A percentile compares a stretch with the other conserved stretches of the same genome.
Evolutionary conservation across 345 rosid genomes (phyloP).

Genomic region (Clarkia xantiana): DNA sequence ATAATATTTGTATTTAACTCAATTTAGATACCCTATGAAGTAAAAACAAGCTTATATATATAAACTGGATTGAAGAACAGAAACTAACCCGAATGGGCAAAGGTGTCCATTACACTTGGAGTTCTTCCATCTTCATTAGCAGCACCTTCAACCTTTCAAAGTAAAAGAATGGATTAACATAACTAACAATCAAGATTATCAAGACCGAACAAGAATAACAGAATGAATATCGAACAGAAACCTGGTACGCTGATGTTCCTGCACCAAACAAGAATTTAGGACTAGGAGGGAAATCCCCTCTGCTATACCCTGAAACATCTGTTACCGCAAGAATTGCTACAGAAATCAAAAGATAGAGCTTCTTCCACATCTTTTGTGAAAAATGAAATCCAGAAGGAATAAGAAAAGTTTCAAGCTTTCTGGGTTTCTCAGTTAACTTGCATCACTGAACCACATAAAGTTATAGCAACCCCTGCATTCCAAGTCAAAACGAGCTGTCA

Average conservation of each 20-base stretch:
- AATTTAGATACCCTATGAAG: not conserved
- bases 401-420: constrained; percentile 1
- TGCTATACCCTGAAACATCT: constrained; percentile 8
- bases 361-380: constrained; percentile 7
- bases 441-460: not conserved
- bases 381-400: not conserved
- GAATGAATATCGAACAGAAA: not conserved
- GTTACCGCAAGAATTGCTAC: constrained; percentile 4
- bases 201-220: not conserved
- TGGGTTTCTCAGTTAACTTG: not conserved
- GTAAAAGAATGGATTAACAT: not conserved
- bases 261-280: constrained; percentile 13
- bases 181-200: not conserved
- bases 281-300: constrained; percentile 16
- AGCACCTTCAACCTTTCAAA: constrained; percentile 31
- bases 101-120: constrained; percentile 32
- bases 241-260: constrained; percentile 21
- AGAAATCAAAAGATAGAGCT: not conserved
- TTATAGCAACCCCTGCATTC: too few relatives aligned
- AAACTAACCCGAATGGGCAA: constrained; percentile 17
- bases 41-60: not conserved
- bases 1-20: not conserved
- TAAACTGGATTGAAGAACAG: not conserved
- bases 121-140: constrained; percentile 35
- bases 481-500: too few relatives aligned